Base-by-base conservation (phyloP, 306 rosid species). In the Delonix regia region DNA sequence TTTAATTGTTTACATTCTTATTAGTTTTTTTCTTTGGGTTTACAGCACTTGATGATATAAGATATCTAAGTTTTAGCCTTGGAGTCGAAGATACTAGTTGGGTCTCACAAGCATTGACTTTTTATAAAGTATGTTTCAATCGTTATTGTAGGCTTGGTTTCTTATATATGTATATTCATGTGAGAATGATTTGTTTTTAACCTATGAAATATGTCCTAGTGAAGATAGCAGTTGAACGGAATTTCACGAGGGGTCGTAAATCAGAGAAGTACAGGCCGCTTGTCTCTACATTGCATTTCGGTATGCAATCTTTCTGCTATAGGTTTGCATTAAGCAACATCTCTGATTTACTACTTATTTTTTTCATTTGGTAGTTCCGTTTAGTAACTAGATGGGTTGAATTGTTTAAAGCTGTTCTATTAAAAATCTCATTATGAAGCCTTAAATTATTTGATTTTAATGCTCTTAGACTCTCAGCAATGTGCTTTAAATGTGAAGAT, bases 281-380 rank as follows among this genome's bases (percentile, higher is more conserved):
- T 93, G 98, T 86, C 90, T 91, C 19, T 93, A 93, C 81, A 87
- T 91, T 84, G 93, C 98, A 36, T 93, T 94, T 72, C 88, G 97
- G 97, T 93, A 81, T 64, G 78, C 55, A 22, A 71, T 75, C 48
- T 59, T 55, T 71, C 60, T 56, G 11, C 39, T 12, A 55, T 63
- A 21, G 25, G 30, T 45, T 52, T 74, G 49, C 41, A 36, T 11
- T 22, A 66, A 14, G 38, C 69, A 18, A 4, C 24, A 70, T 59
- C 41, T 51, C 25, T 69, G 51, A 52, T 74, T 52, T 55, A 49
- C 38, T 78, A 18, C 59, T 7, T 51, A 19, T 21, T 5, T 48
- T 78, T 83, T 47, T 67, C 57, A 51, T 82, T 33, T 19, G 30
- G 30, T 55, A 53, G 28, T 71, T 52, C 45, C 48, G 71, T 55